Evolutionary conservation across 257 asterid genomes (phyloP), one percentile per base, ranked within the genome.

Genomic region (Haberlea rhodopensis): DNA sequence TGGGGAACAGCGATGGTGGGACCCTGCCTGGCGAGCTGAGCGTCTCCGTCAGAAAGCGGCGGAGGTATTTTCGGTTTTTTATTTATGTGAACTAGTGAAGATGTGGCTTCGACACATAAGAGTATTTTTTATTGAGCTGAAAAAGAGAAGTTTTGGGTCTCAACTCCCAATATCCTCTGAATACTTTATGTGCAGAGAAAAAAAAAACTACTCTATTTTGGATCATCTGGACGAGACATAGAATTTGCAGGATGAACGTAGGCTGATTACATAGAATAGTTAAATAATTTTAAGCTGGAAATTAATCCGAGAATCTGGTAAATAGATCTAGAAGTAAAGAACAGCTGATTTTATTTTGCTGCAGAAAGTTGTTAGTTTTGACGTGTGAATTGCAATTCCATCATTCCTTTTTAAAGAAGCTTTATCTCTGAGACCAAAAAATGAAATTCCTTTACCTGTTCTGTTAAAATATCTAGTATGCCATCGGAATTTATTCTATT

Each of bases 1-100:
- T 6, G 90, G 94, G 10, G 97, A 87, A 75, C 99, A 89, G 81
- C 80, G 99, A 16, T 94, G 99, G 99, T 87, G 99, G 99, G 99
- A 94, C 68, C 97, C 99, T 37, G 95, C 56, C 1, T 92, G 99
- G 99, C 63, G 99, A 79, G 96, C 97, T 27, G 90, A 92, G 71
- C 95, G 96, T 8, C 91, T 94, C 61, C 76, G 96, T 21, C 90
- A 89, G 74, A 82, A 84, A 60, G 90, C 87, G 1, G 83, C 85
- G 0, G 88, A 91, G 96, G 97, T 89, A 71, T 62, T 48, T 63
- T 22, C 62, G 1, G 6, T 68, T 51, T 68, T 8, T 26, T 48
- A 18, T 31, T 45, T 27, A 15, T 26, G 72, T 53, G 40, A 18
- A 26, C 40, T 8, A 21, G 69, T 59, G 40, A 18, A 34, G 40